phyloP scores from a whole-genome alignment of 2,329 filamentous ascomycete species.

The Penicillium janthinellum region DNA sequence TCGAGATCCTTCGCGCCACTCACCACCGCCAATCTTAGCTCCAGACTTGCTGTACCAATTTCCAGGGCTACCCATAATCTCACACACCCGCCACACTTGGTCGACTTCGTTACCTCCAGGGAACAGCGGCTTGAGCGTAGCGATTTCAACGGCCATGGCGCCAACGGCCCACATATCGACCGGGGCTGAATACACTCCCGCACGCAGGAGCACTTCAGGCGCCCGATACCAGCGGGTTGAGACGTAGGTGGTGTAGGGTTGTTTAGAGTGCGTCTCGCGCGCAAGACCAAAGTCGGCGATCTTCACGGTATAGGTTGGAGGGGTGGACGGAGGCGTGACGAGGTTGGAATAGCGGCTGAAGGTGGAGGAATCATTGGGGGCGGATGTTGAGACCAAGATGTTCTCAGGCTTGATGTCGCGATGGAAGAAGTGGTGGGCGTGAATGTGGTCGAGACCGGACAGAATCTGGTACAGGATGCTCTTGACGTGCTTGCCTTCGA shows the following conservation, averaged over 20 bases:
- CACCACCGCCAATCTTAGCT: constrained; percentile 83
- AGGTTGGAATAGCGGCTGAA: constrained; percentile 92
- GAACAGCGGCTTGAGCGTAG: constrained; percentile 93
- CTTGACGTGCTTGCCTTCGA: constrained; percentile 91
- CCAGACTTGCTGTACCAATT: constrained; percentile 97
- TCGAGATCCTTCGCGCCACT: constrained; percentile 93
- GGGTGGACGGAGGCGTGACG: constrained; percentile 92
- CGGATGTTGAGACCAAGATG: constrained; percentile 91
- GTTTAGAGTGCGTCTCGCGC: constrained; percentile 93
- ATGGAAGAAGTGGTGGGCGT: constrained; percentile 96
- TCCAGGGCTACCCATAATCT: constrained; percentile 98
- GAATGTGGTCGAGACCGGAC: constrained; percentile 93
- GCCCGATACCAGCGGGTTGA: constrained; percentile 95
- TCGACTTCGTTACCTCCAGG: constrained; percentile 98
- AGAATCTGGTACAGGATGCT: constrained; percentile 98
- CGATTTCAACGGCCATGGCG: constrained; percentile 97
- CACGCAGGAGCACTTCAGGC: constrained; percentile 88
- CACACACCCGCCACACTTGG: constrained; percentile 97
- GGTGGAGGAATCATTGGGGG: constrained; percentile 74
- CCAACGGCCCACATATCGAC: constrained; percentile 99
- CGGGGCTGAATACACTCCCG: constrained; percentile 94
- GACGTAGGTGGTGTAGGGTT: constrained; percentile 97
- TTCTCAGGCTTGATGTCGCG: constrained; percentile 99
- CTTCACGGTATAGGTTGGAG: constrained; percentile 92
- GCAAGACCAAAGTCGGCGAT: constrained; percentile 98